phyloP scores from a whole-genome alignment of 345 rosid genomes.

The Eucalyptus pumila region DNA sequence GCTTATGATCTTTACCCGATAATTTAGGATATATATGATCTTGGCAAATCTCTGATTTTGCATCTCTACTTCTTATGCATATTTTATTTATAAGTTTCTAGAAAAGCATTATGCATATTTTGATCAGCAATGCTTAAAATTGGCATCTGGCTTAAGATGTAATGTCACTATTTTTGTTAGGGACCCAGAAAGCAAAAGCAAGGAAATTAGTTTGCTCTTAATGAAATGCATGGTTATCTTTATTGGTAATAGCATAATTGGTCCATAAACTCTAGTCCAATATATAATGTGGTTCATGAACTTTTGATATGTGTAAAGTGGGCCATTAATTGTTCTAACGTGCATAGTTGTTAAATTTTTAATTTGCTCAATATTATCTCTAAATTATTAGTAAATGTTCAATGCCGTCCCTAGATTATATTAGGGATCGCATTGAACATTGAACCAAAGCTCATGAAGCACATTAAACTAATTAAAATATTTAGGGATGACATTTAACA shows the following conservation, averaged over 20 bases:
- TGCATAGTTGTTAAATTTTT: too few species aligned
- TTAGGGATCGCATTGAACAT: background rate
- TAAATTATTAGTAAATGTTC: too few species aligned
- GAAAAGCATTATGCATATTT: too few species aligned
- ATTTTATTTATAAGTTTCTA: too few species aligned
- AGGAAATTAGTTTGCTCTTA: background rate
- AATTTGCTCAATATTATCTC: too few species aligned
- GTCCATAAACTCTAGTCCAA: too few species aligned
- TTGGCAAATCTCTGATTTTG: background rate
- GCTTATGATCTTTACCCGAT: background rate
- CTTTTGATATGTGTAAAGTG: background rate
- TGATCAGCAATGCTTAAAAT: background rate
- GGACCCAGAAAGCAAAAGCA: background rate
- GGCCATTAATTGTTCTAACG: background rate
- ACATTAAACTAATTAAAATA: background rate
- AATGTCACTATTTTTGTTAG: background rate
- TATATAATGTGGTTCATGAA: background rate
- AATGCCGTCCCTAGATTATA: background rate
- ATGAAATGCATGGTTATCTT: background rate
- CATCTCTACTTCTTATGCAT: background rate
- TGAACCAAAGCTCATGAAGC: background rate
- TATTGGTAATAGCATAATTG: background rate
- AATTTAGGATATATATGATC: background rate
- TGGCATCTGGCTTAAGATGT: background rate
- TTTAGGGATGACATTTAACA: too few species aligned